These are phyloP conservation scores for Boletus subparvulus DNA, from an alignment of 768 basidiomycete species.

Conservation along the genomic window DNA sequence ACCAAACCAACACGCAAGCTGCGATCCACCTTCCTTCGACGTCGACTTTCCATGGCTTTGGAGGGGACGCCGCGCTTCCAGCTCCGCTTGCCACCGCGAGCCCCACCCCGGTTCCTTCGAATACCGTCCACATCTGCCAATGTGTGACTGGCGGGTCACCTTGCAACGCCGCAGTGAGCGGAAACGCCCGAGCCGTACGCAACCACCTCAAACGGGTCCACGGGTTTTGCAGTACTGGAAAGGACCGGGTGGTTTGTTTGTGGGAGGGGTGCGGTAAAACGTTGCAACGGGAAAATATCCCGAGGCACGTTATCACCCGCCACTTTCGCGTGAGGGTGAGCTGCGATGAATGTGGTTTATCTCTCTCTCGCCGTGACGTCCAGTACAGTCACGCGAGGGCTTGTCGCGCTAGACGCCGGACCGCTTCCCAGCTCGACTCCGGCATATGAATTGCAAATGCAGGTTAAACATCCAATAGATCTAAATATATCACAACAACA, in stretches of 20 bases:
- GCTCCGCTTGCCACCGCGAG: background rate
- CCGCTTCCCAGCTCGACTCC: background rate
- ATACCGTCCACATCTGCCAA: background rate
- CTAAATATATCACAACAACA: background rate
- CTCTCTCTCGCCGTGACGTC: constrained; percentile 25
- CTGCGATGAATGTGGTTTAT: constrained; percentile 11
- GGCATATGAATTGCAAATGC: background rate
- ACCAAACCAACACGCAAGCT: background rate
- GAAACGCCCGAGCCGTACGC: constrained; percentile 9
- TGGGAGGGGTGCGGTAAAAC: constrained; percentile 10
- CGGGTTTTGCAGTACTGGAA: constrained; percentile 2
- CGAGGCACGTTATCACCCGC: constrained; percentile 17
- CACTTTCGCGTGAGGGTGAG: constrained; percentile 13
- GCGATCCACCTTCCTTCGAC: background rate
- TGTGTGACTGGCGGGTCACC: background rate
- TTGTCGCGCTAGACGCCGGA: constrained; percentile 4
- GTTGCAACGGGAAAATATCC: constrained; percentile 18
- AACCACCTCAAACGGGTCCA: constrained; percentile 16
- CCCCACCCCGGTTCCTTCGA: background rate
- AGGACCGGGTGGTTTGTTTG: background rate
- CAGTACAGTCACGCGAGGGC: constrained; percentile 9
- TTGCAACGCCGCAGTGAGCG: constrained; percentile 7
- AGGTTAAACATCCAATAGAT: background rate
- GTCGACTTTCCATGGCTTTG: background rate
- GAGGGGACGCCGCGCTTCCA: background rate